phyloP scores from a whole-genome alignment of 305 asterid genomes.

The Solanum hybrid region DNA sequence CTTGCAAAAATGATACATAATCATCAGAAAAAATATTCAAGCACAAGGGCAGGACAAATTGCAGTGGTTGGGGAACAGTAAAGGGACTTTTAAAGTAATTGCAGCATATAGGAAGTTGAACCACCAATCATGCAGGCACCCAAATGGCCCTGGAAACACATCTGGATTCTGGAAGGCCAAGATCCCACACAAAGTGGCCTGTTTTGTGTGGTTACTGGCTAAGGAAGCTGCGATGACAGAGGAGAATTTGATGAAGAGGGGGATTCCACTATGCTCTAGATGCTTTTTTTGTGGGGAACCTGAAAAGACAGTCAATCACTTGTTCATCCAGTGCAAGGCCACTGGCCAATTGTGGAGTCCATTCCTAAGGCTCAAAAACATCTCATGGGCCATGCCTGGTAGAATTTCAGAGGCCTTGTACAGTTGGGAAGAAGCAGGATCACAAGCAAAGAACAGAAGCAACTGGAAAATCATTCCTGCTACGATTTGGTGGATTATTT shows the following conservation, averaged over 20 bases:
- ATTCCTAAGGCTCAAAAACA: background rate
- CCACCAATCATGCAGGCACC: background rate
- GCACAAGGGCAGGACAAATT: background rate
- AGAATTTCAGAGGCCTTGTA: background rate
- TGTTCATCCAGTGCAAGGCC: background rate
- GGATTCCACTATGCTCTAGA: background rate
- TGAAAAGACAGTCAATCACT: background rate
- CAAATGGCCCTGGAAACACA: background rate
- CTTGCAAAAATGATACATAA: background rate
- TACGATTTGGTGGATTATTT: background rate
- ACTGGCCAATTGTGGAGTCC: background rate
- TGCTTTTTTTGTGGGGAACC: background rate
- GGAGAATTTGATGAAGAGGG: background rate
- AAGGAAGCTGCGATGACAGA: background rate
- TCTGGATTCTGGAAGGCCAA: background rate
- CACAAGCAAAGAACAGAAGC: background rate
- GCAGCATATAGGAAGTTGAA: background rate
- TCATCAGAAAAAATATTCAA: background rate
- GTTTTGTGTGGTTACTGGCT: background rate
- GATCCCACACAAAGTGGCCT: background rate
- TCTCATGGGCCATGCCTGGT: background rate
- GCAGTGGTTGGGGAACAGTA: background rate
- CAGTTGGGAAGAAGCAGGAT: background rate
- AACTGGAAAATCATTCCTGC: background rate
- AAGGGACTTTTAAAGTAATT: background rate